Evolutionary conservation across 2,329 filamentous ascomycete species (phyloP), one percentile per base, ranked within the genome.

Genomic region (Pseudocercospora fuligena): DNA sequence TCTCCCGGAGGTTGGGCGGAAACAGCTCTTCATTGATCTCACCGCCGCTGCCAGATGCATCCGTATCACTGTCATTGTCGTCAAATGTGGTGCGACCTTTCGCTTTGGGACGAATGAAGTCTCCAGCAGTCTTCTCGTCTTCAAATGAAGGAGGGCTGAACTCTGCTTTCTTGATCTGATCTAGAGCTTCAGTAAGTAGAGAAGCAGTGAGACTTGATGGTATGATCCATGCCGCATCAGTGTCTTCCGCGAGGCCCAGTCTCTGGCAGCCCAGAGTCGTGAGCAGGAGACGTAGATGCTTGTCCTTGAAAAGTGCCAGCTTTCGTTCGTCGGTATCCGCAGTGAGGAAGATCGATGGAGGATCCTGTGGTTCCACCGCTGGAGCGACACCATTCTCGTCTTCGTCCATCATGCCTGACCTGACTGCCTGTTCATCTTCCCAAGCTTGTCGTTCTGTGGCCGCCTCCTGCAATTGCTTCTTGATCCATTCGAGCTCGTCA

Each of bases 271-370:
- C 92, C 19, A 90, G 84, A 0, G 95, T 84, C 1, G 85, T 90
- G 86, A 98, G 90, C 3, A 99, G 86, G 1, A 98, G 88, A 36
- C 94, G 90, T 1, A 98, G 85, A 74, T 94, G 90, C 9, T 92
- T 89, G 78, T 98, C 96, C 76, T 93, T 96, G 82, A 96, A 96
- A 80, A 97, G 89, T 27, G 92, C 90, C 23, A 85, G 86, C 60
- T 89, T 88, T 47, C 89, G 88, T 58, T 87, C 84, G 54, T 91
- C 87, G 49, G 86, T 88, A 65, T 90, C 88, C 0, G 91, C 85
- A 60, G 84, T 86, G 61, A 93, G 80, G 64, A 83, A 79, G 66
- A 88, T 86, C 6, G 82, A 76, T 0, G 88, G 85, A 1, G 84
- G 72, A 60, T 81, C 78, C 61, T 81, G 79, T 8, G 70, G 64